Base-by-base conservation (phyloP, 164 flowering plant species). In the Nymphaea colorata region DNA sequence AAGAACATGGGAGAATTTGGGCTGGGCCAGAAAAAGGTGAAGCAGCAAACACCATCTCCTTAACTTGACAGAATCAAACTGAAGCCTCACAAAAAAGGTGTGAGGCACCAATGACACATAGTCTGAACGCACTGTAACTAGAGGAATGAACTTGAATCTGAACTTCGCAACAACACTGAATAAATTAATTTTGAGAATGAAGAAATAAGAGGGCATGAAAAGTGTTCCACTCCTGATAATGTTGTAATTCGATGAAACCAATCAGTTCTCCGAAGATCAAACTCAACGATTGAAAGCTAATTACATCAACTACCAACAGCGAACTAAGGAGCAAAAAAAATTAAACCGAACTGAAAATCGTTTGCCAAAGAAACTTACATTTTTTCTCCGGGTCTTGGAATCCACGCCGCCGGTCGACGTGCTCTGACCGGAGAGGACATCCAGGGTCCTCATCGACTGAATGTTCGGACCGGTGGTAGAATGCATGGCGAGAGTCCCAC, bases 401-500 rank as follows among this genome's bases (percentile, higher is more conserved):
- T 70, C 73, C 16, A 69, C 84, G 25, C 76, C 78, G 10, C 74
- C 64, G 6, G 60, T 6, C 0, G 65, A 0, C 0, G 69, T 61
- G 42, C 72, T 3, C 16, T 53, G 41, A 3, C 87, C 87, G 3
- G 94, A 81, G 0, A 69, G 65, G 67, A 89, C 67, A 75, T 89
- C 64, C 15, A 89, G n/a, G 7, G 77, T 76, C 42, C 80, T 83
- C 44, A 25, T 67, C 14, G 87, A 72, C 11, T 41, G 69, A 8
- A 68, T 15, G 65, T 87, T 83, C 5, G 16, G 2, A 55, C 42
- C 0, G 64, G n/a, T 4, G 12, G 76, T 42, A 2, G 84, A 78
- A 4, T 87, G 91, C 2, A 5, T 11, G 4, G 14, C 8, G 3
- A 81, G 84, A 43, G n/a, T 6, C 91, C 95, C 68, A 0, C 73